A percentile compares a stretch with the other conserved stretches of the same genome.
phyloP scores from a whole-genome alignment of 1,139 yeast species.

The Blastobotrys buckinghamii region DNA sequence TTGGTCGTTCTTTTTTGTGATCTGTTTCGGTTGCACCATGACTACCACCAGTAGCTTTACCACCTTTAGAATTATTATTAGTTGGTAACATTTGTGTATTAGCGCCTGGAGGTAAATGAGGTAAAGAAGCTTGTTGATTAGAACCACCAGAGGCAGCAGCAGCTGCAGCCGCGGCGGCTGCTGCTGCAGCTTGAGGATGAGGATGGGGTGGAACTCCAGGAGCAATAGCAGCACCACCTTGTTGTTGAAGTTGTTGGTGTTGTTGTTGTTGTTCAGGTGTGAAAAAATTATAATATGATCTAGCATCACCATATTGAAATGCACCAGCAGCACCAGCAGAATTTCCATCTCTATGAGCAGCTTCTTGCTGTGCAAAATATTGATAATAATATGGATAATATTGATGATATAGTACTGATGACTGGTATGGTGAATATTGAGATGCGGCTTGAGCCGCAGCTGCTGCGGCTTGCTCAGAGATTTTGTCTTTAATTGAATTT shows the following conservation, averaged over 20 bases:
- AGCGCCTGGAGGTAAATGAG: too few species aligned
- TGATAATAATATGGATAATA: slow-evolving; percentile 10
- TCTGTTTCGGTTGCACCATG: slow-evolving; percentile 8
- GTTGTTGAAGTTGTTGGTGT: neutral
- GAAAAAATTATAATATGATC: neutral
- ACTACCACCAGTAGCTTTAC: slow-evolving; percentile 9
- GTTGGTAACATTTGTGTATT: slow-evolving; percentile 1
- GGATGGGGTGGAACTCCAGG: too few species aligned
- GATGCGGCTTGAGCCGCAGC: slow-evolving; percentile 12
- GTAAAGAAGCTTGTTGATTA: neutral
- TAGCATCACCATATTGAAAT: neutral
- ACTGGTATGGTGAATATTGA: slow-evolving; percentile 5
- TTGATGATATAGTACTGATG: slow-evolving; percentile 1
- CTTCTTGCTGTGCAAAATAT: slow-evolving; percentile 1
- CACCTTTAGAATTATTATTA: neutral
- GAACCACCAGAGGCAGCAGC: neutral
- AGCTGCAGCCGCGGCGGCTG: neutral
- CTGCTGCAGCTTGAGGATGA: neutral
- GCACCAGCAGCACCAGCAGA: neutral
- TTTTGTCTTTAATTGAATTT: slow-evolving; percentile 1
- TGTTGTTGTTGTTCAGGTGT: neutral
- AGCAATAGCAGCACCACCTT: neutral
- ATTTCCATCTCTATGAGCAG: neutral
- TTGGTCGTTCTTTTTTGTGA: slow-evolving; percentile 10
- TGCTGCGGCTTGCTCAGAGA: slow-evolving; percentile 8